A percentile compares a stretch with the other conserved stretches of the same genome.
Conservation (phyloP, 768 basidiomycete genomes). For the Leccinum ochraceum region DNA sequence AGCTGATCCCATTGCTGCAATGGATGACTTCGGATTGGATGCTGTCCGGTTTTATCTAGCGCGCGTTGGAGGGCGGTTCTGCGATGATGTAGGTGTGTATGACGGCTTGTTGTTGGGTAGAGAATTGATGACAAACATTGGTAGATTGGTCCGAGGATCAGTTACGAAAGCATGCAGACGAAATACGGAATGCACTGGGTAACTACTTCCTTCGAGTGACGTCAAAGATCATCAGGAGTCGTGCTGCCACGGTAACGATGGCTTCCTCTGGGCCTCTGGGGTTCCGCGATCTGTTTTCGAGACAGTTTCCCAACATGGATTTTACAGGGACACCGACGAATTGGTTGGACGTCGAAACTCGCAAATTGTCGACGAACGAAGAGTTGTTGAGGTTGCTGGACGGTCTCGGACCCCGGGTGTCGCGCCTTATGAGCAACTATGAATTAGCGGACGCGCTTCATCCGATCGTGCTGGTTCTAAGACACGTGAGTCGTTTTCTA, state of each 20-base stretch:
- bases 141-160: constrained; percentile 76
- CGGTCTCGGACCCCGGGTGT: constrained; percentile 19
- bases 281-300: constrained; percentile 18
- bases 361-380: constrained; percentile 22
- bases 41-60: constrained; percentile 80
- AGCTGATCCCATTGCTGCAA: constrained; percentile 79
- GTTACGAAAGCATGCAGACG: constrained; percentile 59
- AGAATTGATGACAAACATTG: not conserved
- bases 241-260: constrained; percentile 8
- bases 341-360: constrained; percentile 16
- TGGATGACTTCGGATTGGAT: constrained; percentile 71
- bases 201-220: constrained; percentile 75
- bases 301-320: constrained; percentile 14
- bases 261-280: constrained; percentile 14
- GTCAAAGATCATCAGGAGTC: constrained; percentile 48
- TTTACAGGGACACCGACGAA: not conserved
- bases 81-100: constrained; percentile 69
- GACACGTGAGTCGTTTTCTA: constrained; percentile 41
- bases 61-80: constrained; percentile 72
- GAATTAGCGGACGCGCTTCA: constrained; percentile 56
- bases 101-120: not conserved
- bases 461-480: constrained; percentile 49
- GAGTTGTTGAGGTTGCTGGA: constrained; percentile 28
- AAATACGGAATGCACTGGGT: constrained; percentile 67
- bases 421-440: constrained; percentile 39